Percentiles rank a stretch among this genome's conserved stretches.
These are phyloP conservation scores for Hymenochaete sp. DNA, from an alignment of 1,284 basidiomycete genomes.

Conservation along the genomic window DNA sequence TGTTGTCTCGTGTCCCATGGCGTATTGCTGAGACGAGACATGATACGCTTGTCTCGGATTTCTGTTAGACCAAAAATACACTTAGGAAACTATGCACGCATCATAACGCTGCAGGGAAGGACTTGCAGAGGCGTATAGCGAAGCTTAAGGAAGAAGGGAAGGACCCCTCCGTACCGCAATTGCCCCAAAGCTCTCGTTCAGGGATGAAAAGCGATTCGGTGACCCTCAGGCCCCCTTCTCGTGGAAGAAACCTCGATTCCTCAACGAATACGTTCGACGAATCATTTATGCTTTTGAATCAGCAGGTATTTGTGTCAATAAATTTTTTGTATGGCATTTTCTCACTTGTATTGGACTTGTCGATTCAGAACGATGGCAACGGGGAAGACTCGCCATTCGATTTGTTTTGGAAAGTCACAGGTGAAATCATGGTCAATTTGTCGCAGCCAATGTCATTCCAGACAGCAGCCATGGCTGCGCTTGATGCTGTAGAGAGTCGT, in stretches of 20 bases:
- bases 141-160: conserved; percentile 65
- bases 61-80: conserved; percentile 59
- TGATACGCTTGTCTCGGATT: conserved; percentile 9
- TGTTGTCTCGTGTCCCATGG: conserved; percentile 11
- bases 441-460: conserved; percentile 81
- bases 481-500: conserved; percentile 25
- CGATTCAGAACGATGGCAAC: conserved; percentile 54
- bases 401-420: conserved; percentile 77
- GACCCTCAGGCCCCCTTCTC: conserved; percentile 18
- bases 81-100: conserved; percentile 64
- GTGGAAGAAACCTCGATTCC: conserved; percentile 50
- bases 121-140: conserved; percentile 58
- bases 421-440: conserved; percentile 72
- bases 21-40: too few species aligned
- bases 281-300: conserved; percentile 75
- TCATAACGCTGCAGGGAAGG: conserved; percentile 57
- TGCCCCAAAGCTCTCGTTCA: conserved; percentile 23
- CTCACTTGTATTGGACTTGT: conserved; percentile 8
- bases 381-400: conserved; percentile 57
- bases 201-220: conserved; percentile 12
- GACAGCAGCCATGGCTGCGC: conserved; percentile 56
- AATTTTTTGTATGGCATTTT: conserved; percentile 11
- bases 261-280: conserved; percentile 64
- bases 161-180: conserved; percentile 49
- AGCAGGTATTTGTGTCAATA: conserved; percentile 36